Conservation (phyloP, 306 rosid species). For the Fragaria ananassa region DNA sequence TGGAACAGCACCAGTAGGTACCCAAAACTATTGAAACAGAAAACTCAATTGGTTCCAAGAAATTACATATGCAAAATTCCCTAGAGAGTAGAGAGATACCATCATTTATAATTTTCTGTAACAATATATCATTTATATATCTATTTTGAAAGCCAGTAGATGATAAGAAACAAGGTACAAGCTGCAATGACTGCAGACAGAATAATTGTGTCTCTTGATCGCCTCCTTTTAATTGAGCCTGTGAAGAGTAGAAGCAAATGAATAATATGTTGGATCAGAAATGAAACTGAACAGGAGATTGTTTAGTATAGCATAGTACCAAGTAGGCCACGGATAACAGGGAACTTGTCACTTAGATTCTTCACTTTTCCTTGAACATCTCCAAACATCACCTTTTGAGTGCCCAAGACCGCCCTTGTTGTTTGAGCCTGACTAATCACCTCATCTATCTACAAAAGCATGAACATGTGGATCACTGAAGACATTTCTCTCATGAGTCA, state of each 20-base stretch:
- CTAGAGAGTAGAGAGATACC: constrained; percentile 20
- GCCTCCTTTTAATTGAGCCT: constrained; percentile 86
- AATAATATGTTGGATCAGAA: constrained; percentile 13
- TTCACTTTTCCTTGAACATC: constrained; percentile 99
- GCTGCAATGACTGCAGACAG: constrained; percentile 91
- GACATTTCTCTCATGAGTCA: background rate
- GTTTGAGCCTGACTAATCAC: constrained; percentile 99
- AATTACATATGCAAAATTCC: constrained; percentile 34
- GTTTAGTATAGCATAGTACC: constrained; percentile 41
- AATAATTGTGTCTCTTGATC: constrained; percentile 89
- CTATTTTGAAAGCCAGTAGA: constrained; percentile 97
- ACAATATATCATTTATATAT: constrained; percentile 24
- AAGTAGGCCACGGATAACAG: constrained; percentile 75
- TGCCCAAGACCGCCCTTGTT: constrained; percentile 77
- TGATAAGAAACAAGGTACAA: constrained; percentile 89
- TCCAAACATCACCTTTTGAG: constrained; percentile 77
- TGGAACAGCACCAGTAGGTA: constrained; percentile 17
- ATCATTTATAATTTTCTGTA: constrained; percentile 29
- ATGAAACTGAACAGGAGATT: background rate
- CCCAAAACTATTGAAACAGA: constrained; percentile 16
- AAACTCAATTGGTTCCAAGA: constrained; percentile 24
- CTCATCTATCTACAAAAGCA: constrained; percentile 71
- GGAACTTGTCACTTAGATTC: constrained; percentile 79
- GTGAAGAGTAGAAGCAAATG: constrained; percentile 25
- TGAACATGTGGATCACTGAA: background rate